A percentile compares a stretch with the other conserved stretches of the same genome.
Conservation (phyloP, 305 asterid genomes). For the Solanum hybrid region DNA sequence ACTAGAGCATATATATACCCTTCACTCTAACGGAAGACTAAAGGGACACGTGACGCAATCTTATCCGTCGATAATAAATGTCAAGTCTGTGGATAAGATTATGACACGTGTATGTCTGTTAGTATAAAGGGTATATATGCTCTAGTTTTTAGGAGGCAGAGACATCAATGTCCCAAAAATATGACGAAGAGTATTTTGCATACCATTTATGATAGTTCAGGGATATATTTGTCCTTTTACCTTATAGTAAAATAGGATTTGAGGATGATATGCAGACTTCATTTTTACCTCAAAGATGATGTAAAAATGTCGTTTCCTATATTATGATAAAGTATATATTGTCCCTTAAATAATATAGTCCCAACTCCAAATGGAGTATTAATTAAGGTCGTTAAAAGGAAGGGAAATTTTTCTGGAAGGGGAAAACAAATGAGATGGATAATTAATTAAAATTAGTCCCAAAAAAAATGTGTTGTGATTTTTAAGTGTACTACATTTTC, state of each 20-base stretch:
- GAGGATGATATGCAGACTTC: not conserved
- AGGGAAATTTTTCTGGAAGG: not conserved
- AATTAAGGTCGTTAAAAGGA: not conserved
- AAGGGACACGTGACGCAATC: not conserved
- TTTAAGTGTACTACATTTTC: not conserved
- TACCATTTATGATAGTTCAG: too few relatives aligned
- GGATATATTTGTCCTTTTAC: too few relatives aligned
- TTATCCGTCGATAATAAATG: too few relatives aligned
- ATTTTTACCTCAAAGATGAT: not conserved
- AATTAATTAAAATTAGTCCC: not conserved
- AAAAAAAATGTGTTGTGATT: not conserved
- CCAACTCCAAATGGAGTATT: not conserved
- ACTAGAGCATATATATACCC: not conserved
- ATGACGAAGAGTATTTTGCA: too few relatives aligned
- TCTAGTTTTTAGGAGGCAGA: too few relatives aligned
- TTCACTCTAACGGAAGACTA: not conserved
- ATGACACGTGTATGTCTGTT: not conserved
- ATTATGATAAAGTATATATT: not conserved
- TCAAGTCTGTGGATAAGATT: not conserved
- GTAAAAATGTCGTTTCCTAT: not conserved
- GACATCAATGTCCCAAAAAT: not conserved
- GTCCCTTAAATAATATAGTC: not conserved
- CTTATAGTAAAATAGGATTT: too few relatives aligned
- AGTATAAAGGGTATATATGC: not conserved
- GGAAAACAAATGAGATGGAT: not conserved